Evolutionary conservation across 2,329 filamentous ascomycete species (phyloP).

Genomic region (Rhynchosporium secalis): DNA sequence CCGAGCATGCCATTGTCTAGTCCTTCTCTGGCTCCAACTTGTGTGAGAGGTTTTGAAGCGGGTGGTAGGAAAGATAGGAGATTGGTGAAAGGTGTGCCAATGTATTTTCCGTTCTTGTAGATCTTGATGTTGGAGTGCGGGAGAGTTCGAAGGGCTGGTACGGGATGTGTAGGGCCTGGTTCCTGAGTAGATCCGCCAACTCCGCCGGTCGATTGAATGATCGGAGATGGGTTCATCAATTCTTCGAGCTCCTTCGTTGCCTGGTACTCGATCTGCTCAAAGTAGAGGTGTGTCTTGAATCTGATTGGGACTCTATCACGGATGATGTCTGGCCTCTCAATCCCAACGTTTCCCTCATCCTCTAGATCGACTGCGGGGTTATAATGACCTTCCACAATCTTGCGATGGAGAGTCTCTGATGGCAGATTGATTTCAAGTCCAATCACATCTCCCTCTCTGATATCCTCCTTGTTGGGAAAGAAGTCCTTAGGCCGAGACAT

Average conservation of each 20-base stretch:
- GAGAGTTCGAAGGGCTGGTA: constrained; percentile 77
- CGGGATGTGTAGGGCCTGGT: constrained; percentile 71
- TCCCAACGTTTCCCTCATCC: constrained; percentile 50
- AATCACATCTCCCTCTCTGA: constrained; percentile 89
- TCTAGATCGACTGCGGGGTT: constrained; percentile 79
- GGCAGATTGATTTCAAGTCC: constrained; percentile 91
- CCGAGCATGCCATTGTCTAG: constrained; percentile 94
- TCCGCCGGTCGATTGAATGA: constrained; percentile 43
- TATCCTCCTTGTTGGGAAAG: constrained; percentile 74
- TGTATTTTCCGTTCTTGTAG: constrained; percentile 86
- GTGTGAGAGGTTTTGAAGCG: constrained; percentile 67
- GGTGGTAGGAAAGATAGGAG: constrained; percentile 90
- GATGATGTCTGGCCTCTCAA: constrained; percentile 76
- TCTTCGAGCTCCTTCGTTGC: constrained; percentile 86
- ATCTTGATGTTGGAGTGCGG: constrained; percentile 84
- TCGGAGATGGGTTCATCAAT: constrained; percentile 67
- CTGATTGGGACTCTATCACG: constrained; percentile 93
- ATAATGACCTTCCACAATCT: constrained; percentile 83
- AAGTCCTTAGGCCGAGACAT: constrained; percentile 93
- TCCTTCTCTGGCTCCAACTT: constrained; percentile 77
- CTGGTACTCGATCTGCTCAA: constrained; percentile 89
- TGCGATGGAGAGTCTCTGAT: constrained; percentile 79
- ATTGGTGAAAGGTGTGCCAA: constrained; percentile 86
- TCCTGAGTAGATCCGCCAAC: constrained; percentile 46
- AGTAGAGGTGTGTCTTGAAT: constrained; percentile 91